These are phyloP conservation scores for Xanthoconium separans DNA, from an alignment of 1,284 basidiomycete species.

Conservation along the genomic window DNA sequence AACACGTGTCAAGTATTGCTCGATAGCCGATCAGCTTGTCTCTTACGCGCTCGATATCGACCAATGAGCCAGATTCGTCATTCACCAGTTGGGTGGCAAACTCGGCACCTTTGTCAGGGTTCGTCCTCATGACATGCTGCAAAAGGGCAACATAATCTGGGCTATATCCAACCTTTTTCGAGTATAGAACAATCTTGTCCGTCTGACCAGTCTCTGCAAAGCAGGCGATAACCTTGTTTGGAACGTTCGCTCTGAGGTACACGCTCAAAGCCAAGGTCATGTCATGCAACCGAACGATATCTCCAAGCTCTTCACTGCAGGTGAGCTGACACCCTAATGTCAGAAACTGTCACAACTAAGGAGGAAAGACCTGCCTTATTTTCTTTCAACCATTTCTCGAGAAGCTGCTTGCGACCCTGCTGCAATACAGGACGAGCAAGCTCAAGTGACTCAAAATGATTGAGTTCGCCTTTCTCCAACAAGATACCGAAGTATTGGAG, in stretches of 20 bases:
- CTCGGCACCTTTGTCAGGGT: constrained; percentile 97
- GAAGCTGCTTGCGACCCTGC: constrained; percentile 95
- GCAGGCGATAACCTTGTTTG: constrained; percentile 98
- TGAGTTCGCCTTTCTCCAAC: constrained; percentile 96
- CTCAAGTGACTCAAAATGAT: constrained; percentile 95
- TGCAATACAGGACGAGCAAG: constrained; percentile 94
- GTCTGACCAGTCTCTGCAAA: constrained; percentile 99
- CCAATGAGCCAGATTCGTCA: constrained; percentile 89
- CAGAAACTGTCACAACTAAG: constrained; percentile 5
- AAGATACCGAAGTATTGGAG: constrained; percentile 98
- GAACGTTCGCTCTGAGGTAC: constrained; percentile 96
- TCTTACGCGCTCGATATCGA: constrained; percentile 89
- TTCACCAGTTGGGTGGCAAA: constrained; percentile 96
- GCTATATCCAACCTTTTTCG: constrained; percentile 94
- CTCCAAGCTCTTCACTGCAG: constrained; percentile 97
- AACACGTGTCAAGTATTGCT: constrained; percentile 7
- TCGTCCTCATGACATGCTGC: constrained; percentile 96
- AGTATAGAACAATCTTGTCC: constrained; percentile 97
- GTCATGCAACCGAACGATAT: constrained; percentile 93
- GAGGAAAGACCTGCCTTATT: constrained; percentile 72
- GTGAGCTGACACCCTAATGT: constrained; percentile 64
- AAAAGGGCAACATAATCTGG: constrained; percentile 96
- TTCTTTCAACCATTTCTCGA: constrained; percentile 99
- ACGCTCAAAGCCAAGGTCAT: constrained; percentile 99
- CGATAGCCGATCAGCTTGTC: neutral